Conservation (phyloP, 768 basidiomycete genomes). For the Boletus barrowsii region DNA sequence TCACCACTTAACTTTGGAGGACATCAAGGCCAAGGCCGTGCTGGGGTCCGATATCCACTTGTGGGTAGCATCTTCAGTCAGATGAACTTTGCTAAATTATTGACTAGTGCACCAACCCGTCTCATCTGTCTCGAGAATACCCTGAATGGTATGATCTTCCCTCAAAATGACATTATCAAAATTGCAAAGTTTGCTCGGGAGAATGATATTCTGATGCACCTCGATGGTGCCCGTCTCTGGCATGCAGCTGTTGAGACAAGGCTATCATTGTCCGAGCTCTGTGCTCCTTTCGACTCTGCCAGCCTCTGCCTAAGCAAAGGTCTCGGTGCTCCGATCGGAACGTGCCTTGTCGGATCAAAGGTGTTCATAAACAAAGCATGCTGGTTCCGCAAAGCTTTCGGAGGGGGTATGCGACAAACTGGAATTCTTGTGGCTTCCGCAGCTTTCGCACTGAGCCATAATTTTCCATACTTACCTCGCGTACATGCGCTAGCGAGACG, state of each 20-base stretch:
- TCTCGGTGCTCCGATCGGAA: conserved; percentile 83
- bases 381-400: conserved; percentile 92
- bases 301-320: conserved; percentile 97
- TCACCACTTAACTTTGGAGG: conserved; percentile 76
- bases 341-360: conserved; percentile 78
- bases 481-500: conserved; percentile 75
- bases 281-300: conserved; percentile 87
- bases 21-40: conserved; percentile 65
- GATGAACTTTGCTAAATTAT: conserved; percentile 4
- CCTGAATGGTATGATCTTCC: conserved; percentile 85
- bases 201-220: conserved; percentile 76
- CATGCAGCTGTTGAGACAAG: conserved; percentile 82
- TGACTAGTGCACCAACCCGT: conserved; percentile 70
- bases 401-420: conserved; percentile 93
- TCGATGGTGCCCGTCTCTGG: conserved; percentile 95
- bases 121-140: conserved; percentile 94
- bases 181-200: conserved; percentile 76
- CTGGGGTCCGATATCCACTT: conserved; percentile 62
- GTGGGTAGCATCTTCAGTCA: conserved; percentile 35
- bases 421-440: conserved; percentile 81
- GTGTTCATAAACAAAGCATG: conserved; percentile 75
- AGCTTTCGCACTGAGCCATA: conserved; percentile 80
- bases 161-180: conserved; percentile 80
- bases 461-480: conserved; percentile 69
- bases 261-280: conserved; percentile 68